phyloP scores from a whole-genome alignment of 495 filamentous ascomycete genomes.

The Hypoxylon intermedium region DNA sequence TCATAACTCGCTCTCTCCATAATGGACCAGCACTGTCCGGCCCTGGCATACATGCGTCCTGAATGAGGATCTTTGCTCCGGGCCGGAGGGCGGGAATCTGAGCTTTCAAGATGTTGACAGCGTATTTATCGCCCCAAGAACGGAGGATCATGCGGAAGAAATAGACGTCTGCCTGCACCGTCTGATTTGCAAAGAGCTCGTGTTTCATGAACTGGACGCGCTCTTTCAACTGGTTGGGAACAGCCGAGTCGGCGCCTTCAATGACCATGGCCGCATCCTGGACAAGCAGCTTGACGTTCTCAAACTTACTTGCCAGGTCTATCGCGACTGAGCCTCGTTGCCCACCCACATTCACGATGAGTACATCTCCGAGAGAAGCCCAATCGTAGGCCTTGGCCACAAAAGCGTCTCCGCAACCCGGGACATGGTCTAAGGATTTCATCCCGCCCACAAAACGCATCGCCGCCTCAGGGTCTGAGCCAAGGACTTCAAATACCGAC shows the following conservation, averaged over 20 bases:
- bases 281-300: slow-evolving; percentile 22
- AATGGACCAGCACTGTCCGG: slow-evolving; percentile 11
- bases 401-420: slow-evolving; percentile 8
- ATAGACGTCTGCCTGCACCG: slow-evolving; percentile 59
- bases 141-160: slow-evolving; percentile 60
- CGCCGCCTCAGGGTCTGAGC: slow-evolving; percentile 9
- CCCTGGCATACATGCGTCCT: slow-evolving; percentile 49
- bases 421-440: slow-evolving; percentile 20
- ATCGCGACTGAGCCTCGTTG: slow-evolving; percentile 14
- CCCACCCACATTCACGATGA: slow-evolving; percentile 22
- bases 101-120: slow-evolving; percentile 48
- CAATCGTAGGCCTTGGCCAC: slow-evolving; percentile 31
- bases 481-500: slow-evolving; percentile 41
- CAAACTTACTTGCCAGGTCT: slow-evolving; percentile 16
- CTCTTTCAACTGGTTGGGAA: slow-evolving; percentile 20
- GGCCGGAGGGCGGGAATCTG: slow-evolving; percentile 51
- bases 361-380: slow-evolving; percentile 22
- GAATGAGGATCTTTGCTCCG: slow-evolving; percentile 50
- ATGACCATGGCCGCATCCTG: slow-evolving; percentile 19
- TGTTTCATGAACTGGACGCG: slow-evolving; percentile 48
- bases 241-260: slow-evolving; percentile 6
- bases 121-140: slow-evolving; percentile 53
- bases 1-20: slow-evolving; percentile 26
- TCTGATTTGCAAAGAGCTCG: slow-evolving; percentile 56
- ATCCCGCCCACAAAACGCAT: slow-evolving; percentile 24